These are phyloP conservation scores for Elsinoe arachidis DNA, from an alignment of 2,329 filamentous ascomycete genomes.

Conservation along the genomic window DNA sequence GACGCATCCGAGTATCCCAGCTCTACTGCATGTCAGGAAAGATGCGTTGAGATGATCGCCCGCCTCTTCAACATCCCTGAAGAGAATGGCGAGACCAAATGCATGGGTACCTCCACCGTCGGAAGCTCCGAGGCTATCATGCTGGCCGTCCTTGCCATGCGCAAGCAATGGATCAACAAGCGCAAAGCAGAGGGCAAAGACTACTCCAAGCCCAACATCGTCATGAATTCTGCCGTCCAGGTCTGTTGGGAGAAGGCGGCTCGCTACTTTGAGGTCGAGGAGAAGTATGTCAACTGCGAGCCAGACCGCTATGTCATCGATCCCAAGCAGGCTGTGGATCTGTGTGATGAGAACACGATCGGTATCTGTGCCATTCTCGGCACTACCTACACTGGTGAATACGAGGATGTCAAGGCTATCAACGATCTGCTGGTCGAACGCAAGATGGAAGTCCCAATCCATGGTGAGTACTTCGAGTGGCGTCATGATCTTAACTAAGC, in stretches of 20 bases:
- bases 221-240: slow-evolving; percentile 95
- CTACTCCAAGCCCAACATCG: slow-evolving; percentile 71
- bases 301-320: slow-evolving; percentile 55
- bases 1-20: slow-evolving; percentile 44
- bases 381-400: slow-evolving; percentile 91
- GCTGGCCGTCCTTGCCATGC: slow-evolving; percentile 81
- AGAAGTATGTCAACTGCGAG: slow-evolving; percentile 65
- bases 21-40: slow-evolving; percentile 60
- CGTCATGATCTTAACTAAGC: neutral
- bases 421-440: slow-evolving; percentile 76
- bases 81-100: slow-evolving; percentile 45
- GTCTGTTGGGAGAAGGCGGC: slow-evolving; percentile 88
- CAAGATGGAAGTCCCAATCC: slow-evolving; percentile 73
- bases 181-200: slow-evolving; percentile 76
- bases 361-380: slow-evolving; percentile 88
- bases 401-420: slow-evolving; percentile 86
- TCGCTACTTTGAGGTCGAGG: slow-evolving; percentile 63
- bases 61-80: slow-evolving; percentile 75
- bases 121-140: slow-evolving; percentile 86
- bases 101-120: slow-evolving; percentile 80
- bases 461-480: slow-evolving; percentile 33
- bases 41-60: slow-evolving; percentile 68
- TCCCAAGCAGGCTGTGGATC: slow-evolving; percentile 51
- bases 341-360: slow-evolving; percentile 66
- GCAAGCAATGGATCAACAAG: slow-evolving; percentile 85